These are phyloP conservation scores for Massarina eburnea DNA, from an alignment of 2,329 filamentous ascomycete genomes.

Conservation along the genomic window DNA sequence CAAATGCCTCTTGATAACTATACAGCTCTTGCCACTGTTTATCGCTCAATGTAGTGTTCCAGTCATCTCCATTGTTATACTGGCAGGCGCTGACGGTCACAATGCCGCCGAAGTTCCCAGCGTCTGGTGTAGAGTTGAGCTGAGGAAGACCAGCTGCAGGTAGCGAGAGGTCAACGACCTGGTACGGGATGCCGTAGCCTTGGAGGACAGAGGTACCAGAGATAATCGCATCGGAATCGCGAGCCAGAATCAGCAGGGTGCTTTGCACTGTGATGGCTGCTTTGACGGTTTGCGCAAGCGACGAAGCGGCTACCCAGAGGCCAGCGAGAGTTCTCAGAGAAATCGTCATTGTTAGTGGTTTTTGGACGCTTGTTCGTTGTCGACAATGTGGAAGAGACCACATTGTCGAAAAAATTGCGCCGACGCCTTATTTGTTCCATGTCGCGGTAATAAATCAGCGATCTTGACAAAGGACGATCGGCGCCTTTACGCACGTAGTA, in stretches of 20 bases:
- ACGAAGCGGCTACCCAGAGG: neutral
- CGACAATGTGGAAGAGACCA: neutral
- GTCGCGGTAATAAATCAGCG: neutral
- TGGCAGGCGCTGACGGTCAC: constrained; percentile 54
- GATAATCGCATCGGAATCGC: constrained; percentile 49
- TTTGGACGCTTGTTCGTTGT: neutral
- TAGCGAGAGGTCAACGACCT: constrained; percentile 55
- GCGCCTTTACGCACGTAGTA: neutral
- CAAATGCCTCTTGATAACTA: constrained; percentile 58
- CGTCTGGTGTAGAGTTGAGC: constrained; percentile 50
- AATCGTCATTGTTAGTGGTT: neutral
- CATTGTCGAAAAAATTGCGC: neutral
- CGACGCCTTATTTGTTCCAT: neutral
- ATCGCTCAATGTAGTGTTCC: constrained; percentile 52
- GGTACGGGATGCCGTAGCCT: constrained; percentile 61
- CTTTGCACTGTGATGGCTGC: constrained; percentile 20
- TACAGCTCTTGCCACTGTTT: constrained; percentile 59
- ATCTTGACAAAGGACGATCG: neutral
- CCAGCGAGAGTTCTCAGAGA: neutral
- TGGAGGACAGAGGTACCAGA: constrained; percentile 56
- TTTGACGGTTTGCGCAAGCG: neutral
- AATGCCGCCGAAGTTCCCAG: constrained; percentile 61
- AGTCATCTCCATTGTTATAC: constrained; percentile 48
- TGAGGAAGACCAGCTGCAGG: constrained; percentile 52
- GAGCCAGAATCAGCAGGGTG: constrained; percentile 57